These are phyloP conservation scores for Telfairia occidentalis DNA, from an alignment of 331 rosid genomes.

Conservation along the genomic window DNA sequence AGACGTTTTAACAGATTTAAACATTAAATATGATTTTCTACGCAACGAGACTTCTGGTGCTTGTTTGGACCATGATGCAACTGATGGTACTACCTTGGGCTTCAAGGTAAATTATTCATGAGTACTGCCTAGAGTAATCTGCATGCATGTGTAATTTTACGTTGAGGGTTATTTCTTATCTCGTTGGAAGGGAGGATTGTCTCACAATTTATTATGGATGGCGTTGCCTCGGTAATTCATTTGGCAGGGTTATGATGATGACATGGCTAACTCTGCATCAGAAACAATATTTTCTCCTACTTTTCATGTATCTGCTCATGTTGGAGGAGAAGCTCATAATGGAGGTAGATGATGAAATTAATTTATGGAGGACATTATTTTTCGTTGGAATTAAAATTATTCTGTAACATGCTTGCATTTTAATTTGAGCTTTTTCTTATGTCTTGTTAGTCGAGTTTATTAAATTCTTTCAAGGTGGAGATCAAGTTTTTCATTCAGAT, in stretches of 20 bases:
- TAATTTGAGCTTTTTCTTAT: slow-evolving; percentile 8
- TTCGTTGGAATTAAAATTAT: neutral
- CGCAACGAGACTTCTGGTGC: slow-evolving; percentile 37
- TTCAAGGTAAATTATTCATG: slow-evolving; percentile 40
- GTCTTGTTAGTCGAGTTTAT: slow-evolving; percentile 51
- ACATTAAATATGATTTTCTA: slow-evolving; percentile 27
- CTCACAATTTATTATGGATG: neutral
- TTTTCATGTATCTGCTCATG: slow-evolving; percentile 56
- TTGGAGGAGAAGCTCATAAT: slow-evolving; percentile 42
- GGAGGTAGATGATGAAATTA: slow-evolving; percentile 50
- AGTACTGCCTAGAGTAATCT: neutral
- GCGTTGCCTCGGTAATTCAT: slow-evolving; percentile 6
- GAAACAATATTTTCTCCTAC: slow-evolving; percentile 90
- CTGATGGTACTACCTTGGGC: slow-evolving; percentile 34
- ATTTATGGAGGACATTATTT: neutral
- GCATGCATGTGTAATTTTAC: neutral
- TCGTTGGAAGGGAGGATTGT: neutral
- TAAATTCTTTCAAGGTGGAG: slow-evolving; percentile 53
- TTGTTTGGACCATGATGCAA: slow-evolving; percentile 47
- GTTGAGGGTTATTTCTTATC: neutral
- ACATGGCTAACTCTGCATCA: slow-evolving; percentile 28
- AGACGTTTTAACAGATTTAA: slow-evolving; percentile 27
- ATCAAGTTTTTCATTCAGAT: slow-evolving; percentile 32
- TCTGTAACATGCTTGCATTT: neutral
- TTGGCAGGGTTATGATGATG: slow-evolving; percentile 42